phyloP scores from a whole-genome alignment of 305 asterid genomes.

The Lippia alba region DNA sequence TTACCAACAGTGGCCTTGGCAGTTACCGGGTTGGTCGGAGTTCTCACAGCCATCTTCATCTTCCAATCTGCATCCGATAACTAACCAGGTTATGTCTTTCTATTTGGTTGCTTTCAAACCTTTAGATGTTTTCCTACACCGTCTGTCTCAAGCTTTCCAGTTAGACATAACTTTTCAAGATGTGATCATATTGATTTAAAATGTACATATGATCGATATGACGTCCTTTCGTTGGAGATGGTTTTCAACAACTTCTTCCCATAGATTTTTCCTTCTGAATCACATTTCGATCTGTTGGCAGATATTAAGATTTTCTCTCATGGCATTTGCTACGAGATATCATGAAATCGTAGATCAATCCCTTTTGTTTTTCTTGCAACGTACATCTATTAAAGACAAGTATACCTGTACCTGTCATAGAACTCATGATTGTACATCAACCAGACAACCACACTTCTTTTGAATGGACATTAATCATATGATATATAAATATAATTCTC shows the following conservation, averaged over 20 bases:
- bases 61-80: slow-evolving; percentile 75
- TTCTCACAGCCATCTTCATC: slow-evolving; percentile 69
- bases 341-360: too few species aligned
- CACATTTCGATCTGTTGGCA: background rate
- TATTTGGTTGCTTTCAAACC: background rate
- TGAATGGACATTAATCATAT: too few species aligned
- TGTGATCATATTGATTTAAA: slow-evolving; percentile 12
- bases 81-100: slow-evolving; percentile 34
- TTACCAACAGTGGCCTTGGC: slow-evolving; percentile 73
- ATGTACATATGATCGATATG: slow-evolving; percentile 24
- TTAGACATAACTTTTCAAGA: background rate
- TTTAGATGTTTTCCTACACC: background rate
- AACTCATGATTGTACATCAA: too few species aligned
- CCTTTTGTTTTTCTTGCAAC: too few species aligned
- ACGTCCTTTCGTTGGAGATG: background rate
- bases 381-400: too few species aligned
- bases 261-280: background rate
- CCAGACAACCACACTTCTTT: too few species aligned
- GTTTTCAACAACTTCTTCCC: background rate
- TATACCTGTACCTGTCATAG: too few species aligned
- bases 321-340: too few species aligned
- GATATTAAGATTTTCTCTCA: background rate
- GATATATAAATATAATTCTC: too few species aligned
- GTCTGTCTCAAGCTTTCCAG: background rate
- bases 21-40: slow-evolving; percentile 68